These are phyloP conservation scores for Mycena citricolor DNA, from an alignment of 1,284 basidiomycete genomes.

Conservation along the genomic window DNA sequence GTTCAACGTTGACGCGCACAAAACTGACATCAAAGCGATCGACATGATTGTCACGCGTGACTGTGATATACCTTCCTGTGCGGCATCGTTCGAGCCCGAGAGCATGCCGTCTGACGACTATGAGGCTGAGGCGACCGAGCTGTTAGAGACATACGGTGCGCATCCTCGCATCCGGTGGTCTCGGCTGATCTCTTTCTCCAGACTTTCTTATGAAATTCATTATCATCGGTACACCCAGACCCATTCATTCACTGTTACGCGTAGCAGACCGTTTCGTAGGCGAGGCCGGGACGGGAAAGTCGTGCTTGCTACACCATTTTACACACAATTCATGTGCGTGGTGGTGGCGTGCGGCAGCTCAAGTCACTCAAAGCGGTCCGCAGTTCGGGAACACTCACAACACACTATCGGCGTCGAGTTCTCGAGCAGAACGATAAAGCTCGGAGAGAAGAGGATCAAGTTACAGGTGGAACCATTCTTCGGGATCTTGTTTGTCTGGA, in stretches of 20 bases:
- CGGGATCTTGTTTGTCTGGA: constrained; percentile 14
- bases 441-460: constrained; percentile 93
- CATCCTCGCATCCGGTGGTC: constrained; percentile 11
- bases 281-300: constrained; percentile 96
- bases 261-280: constrained; percentile 46
- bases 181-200: constrained; percentile 36
- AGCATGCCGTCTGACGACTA: constrained; percentile 61
- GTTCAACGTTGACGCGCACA: too few relatives aligned
- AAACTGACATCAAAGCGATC: too few relatives aligned
- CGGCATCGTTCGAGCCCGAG: too few relatives aligned
- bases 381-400: constrained; percentile 95
- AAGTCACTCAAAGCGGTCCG: constrained; percentile 4
- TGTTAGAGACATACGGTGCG: constrained; percentile 90
- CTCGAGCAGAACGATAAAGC: constrained; percentile 83
- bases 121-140: constrained; percentile 80
- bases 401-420: constrained; percentile 98
- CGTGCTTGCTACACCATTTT: constrained; percentile 93
- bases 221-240: constrained; percentile 71
- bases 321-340: constrained; percentile 89
- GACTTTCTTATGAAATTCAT: constrained; percentile 99
- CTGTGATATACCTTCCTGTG: too few relatives aligned
- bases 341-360: neutral
- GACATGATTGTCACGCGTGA: too few relatives aligned
- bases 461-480: constrained; percentile 66
- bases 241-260: constrained; percentile 7